Percentiles rank a stretch among this genome's conserved stretches.
phyloP scores from a whole-genome alignment of 306 rosid genomes.

The Senna siamea region DNA sequence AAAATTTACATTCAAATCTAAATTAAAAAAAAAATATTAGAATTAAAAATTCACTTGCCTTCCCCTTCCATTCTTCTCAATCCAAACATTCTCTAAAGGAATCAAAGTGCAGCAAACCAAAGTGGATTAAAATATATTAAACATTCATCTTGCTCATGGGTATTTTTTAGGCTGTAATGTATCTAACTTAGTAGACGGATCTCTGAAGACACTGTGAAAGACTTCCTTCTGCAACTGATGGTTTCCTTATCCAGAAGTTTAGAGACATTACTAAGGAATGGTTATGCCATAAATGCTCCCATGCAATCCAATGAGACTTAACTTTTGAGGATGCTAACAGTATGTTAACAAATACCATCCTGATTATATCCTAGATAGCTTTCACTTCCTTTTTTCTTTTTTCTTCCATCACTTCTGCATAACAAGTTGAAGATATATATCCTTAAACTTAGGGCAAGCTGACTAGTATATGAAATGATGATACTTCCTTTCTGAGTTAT shows the following conservation, averaged over 20 bases:
- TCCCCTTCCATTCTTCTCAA: no score
- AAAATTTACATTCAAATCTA: no score
- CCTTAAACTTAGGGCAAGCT: slow-evolving; percentile 20
- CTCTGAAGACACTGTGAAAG: no score
- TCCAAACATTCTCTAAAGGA: not conserved
- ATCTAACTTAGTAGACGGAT: not conserved
- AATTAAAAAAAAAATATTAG: no score
- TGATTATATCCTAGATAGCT: not conserved
- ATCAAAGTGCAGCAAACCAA: not conserved
- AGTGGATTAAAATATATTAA: not conserved
- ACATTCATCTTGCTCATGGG: not conserved
- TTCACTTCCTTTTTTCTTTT: not conserved
- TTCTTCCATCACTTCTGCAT: not conserved
- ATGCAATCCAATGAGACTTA: no score
- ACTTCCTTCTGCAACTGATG: not conserved
- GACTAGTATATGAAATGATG: not conserved
- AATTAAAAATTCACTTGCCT: no score
- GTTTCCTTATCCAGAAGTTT: not conserved
- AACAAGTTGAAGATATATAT: not conserved
- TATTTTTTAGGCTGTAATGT: not conserved
- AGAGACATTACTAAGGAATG: not conserved
- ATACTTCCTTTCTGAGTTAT: not conserved
- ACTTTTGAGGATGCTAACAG: no score
- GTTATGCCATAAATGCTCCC: not conserved
- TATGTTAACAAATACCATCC: no score